Evolutionary conservation across 2,329 filamentous ascomycete genomes (phyloP).

Genomic region (Paracoccidioides brasiliensis): DNA sequence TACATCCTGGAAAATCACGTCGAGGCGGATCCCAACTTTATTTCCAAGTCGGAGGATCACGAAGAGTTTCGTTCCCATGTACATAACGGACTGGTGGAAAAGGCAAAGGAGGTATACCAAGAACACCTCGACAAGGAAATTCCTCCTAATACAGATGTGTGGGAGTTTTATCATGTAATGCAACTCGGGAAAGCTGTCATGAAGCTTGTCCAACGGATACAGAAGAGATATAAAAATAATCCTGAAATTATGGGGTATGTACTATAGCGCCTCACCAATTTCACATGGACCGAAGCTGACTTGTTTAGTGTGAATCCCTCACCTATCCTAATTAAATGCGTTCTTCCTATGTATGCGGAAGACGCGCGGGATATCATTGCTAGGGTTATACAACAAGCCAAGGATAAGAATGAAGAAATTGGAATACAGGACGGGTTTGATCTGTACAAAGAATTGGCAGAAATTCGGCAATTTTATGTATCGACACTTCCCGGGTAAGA

Average conservation of each 20-base stretch:
- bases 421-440: constrained; percentile 88
- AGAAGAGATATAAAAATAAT: constrained; percentile 81
- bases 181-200: constrained; percentile 76
- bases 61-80: constrained; percentile 61
- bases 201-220: constrained; percentile 73
- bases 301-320: constrained; percentile 41
- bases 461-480: constrained; percentile 68
- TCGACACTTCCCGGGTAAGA: constrained; percentile 53
- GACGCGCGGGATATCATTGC: constrained; percentile 77
- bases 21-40: constrained; percentile 63
- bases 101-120: constrained; percentile 68
- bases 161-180: constrained; percentile 86
- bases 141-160: constrained; percentile 64
- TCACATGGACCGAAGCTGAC: constrained; percentile 11
- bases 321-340: constrained; percentile 64
- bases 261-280: not conserved
- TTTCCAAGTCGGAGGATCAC: constrained; percentile 54
- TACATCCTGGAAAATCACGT: constrained; percentile 73
- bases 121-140: constrained; percentile 67
- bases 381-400: constrained; percentile 61
- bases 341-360: constrained; percentile 80
- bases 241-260: constrained; percentile 67
- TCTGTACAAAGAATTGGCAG: constrained; percentile 76
- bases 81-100: constrained; percentile 56
- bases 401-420: constrained; percentile 59